Evolutionary conservation across 148 eudicot genomes (phyloP), one percentile per base, ranked within the genome.

Genomic region (Diospyros lotus): DNA sequence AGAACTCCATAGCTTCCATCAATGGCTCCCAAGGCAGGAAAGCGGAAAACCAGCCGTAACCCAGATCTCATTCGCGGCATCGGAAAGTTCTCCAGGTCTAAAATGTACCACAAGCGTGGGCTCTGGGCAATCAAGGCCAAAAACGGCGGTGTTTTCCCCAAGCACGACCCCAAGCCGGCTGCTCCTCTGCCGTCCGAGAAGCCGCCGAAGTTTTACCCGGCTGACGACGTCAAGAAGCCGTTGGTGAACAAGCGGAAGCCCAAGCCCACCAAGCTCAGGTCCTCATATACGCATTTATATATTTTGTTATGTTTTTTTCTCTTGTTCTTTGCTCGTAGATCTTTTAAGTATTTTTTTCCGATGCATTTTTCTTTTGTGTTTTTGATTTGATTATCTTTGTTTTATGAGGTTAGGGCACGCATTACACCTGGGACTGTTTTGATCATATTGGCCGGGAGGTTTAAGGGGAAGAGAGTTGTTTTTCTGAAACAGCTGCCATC

Each of bases 51-150:
- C 5, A 72, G 77, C 67, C 80, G 98, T 3, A 93, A 93, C 81
- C 96, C 98, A 1, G 96, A 93, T 18, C 78, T 93, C 13, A 86
- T 89, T 1, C 58, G 86, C 6, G 97, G 97, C 0, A 80, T 93
- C 3, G 91, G 96, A 0, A 91, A 89, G 58, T 86, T 61, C 79
- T 85, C 92, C 1, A 77, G 98, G 11, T 87, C 94, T 0, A 50
- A 81, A 75, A 88, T 93, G 96, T 93, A 93, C 80, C 98, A 89
- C 82, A 93, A 91, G 84, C 80, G 94, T 41, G 98, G 98, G 60
- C 80, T 93, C 1, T 93, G 96, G 96, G 98, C 98, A 0, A 89
- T 93, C 83, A 93, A 93, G 75, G 96, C 91, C 64, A 93, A 93
- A 56, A 86, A 93, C 72, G 98, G 97, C 61, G 98, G 98, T 67